phyloP scores from a whole-genome alignment of 768 basidiomycete genomes.

The Amanita brunnescens region DNA sequence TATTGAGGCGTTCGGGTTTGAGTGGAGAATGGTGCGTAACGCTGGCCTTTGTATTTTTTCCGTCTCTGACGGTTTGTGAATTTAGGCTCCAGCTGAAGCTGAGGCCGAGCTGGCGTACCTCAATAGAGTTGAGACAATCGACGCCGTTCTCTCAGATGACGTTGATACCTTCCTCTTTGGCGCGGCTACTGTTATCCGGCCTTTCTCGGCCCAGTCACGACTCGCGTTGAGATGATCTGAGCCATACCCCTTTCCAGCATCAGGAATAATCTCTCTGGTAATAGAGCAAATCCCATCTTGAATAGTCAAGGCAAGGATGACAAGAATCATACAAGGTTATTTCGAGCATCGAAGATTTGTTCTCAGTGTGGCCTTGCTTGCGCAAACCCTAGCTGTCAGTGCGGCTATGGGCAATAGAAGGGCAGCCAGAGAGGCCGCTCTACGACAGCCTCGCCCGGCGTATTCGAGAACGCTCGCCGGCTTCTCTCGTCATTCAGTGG shows the following conservation, averaged over 20 bases:
- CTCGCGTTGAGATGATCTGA: conserved; percentile 11
- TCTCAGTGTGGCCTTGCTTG: too few species aligned
- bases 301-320: conserved; percentile 66
- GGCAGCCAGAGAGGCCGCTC: too few species aligned
- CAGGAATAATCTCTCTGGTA: conserved; percentile 66
- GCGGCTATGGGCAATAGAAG: too few species aligned
- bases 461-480: too few species aligned
- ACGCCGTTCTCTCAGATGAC: conserved; percentile 87
- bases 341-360: conserved; percentile 31
- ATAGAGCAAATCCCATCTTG: conserved; percentile 51
- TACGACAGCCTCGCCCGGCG: too few species aligned
- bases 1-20: conserved; percentile 73
- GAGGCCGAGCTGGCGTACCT: conserved; percentile 90
- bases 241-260: conserved; percentile 31
- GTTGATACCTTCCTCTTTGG: conserved; percentile 92
- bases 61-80: conserved; percentile 20
- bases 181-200: conserved; percentile 70
- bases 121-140: conserved; percentile 73
- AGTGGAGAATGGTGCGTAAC: conserved; percentile 54
- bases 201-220: neutral
- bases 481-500: too few species aligned
- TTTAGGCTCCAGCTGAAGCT: conserved; percentile 85
- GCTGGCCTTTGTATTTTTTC: conserved; percentile 9
- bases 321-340: conserved; percentile 55
- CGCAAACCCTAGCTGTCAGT: too few species aligned